phyloP scores from a whole-genome alignment of 148 eudicot genomes.

The Cornus florida region DNA sequence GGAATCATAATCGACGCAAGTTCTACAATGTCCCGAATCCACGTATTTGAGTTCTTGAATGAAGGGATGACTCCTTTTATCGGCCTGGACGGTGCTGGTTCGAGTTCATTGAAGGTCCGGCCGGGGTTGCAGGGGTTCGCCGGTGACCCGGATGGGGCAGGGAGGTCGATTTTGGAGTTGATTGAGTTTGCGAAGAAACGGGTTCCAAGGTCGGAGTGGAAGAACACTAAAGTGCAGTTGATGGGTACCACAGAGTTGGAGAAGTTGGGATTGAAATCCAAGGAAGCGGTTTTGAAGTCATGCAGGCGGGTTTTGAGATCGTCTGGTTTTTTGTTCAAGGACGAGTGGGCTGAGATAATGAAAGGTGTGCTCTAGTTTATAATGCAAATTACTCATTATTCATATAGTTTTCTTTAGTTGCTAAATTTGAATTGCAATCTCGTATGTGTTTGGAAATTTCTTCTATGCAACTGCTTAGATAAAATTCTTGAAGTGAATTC shows the following conservation, averaged over 20 bases:
- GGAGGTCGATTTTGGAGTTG: constrained; percentile 22
- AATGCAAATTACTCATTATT: background rate
- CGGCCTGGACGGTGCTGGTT: constrained; percentile 18
- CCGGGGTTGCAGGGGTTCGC: constrained; percentile 15
- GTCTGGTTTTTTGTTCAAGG: constrained; percentile 39
- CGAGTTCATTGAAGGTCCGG: constrained; percentile 4
- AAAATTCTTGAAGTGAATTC: too few species aligned
- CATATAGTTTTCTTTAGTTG: background rate
- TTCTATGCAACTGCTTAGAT: too few species aligned
- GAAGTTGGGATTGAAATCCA: background rate
- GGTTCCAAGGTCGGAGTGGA: constrained; percentile 40
- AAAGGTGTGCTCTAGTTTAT: constrained; percentile 22
- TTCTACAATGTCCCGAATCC: constrained; percentile 21
- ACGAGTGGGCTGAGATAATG: constrained; percentile 36
- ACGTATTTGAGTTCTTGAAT: constrained; percentile 33
- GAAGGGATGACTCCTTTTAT: constrained; percentile 25
- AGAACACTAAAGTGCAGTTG: constrained; percentile 33
- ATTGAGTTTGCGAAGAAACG: constrained; percentile 34
- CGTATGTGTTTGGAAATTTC: too few species aligned
- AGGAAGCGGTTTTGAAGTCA: constrained; percentile 23
- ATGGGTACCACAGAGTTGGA: constrained; percentile 19
- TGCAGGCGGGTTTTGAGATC: constrained; percentile 42
- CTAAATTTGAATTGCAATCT: too few species aligned
- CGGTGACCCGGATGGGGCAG: constrained; percentile 12
- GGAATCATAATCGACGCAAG: constrained; percentile 32